Conservation (phyloP, 2,329 filamentous ascomycete species). For the Claviceps capensis region DNA sequence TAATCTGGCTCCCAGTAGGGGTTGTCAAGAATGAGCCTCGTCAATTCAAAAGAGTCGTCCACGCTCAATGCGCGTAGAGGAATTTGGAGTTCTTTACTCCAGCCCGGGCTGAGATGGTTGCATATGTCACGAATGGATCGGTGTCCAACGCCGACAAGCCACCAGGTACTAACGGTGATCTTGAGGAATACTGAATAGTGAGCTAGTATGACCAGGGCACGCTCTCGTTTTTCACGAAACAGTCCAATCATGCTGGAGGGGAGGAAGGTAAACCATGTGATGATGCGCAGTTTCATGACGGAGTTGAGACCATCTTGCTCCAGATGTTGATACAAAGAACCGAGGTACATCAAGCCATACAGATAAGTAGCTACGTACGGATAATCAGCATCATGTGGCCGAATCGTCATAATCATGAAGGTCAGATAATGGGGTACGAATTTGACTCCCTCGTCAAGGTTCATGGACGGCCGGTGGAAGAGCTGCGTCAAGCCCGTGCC, state of each 20-base stretch:
- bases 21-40: slow-evolving; percentile 30
- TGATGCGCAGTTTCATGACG: slow-evolving; percentile 33
- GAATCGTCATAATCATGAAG: slow-evolving; percentile 34
- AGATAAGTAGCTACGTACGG: slow-evolving; percentile 27
- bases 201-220: slow-evolving; percentile 37
- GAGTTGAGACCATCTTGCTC: slow-evolving; percentile 25
- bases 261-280: slow-evolving; percentile 40
- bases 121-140: slow-evolving; percentile 32
- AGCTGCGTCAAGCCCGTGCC: slow-evolving; percentile 31
- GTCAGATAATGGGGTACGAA: slow-evolving; percentile 34
- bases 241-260: slow-evolving; percentile 30
- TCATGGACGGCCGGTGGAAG: slow-evolving; percentile 34
- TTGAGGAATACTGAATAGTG: slow-evolving; percentile 39
- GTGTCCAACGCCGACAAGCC: slow-evolving; percentile 32
- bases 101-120: slow-evolving; percentile 24
- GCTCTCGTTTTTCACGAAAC: slow-evolving; percentile 26
- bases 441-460: slow-evolving; percentile 26
- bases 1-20: slow-evolving; percentile 21
- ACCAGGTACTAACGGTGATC: slow-evolving; percentile 31
- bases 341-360: slow-evolving; percentile 33
- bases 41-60: slow-evolving; percentile 21
- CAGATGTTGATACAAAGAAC: slow-evolving; percentile 38
- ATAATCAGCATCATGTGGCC: slow-evolving; percentile 27
- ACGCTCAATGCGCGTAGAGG: slow-evolving; percentile 23
- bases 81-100: slow-evolving; percentile 15